Base-by-base conservation (phyloP, 257 asterid genomes). In the Fraxinus anomala region DNA sequence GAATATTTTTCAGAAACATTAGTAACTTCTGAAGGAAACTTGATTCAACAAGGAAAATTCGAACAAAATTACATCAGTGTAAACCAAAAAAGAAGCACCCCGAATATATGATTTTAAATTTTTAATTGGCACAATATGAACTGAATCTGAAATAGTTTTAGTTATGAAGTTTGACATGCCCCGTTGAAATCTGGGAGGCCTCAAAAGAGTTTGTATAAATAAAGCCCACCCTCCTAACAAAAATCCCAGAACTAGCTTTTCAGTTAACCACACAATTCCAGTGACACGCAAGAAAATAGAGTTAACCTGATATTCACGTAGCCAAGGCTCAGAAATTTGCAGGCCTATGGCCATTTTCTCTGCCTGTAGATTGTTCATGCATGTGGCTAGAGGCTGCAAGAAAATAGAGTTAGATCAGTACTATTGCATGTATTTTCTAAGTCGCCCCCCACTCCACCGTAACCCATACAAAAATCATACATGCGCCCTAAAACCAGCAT, bases 251-350 rank as follows among this genome's bases (percentile, higher is more conserved):
- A 40, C 56, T 47, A 47, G 56, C 56, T 47, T 47, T 14, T 47
- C 54, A 13, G 19, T 42, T 42, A 12, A 42, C 54, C 54, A 13
- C 54, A 13, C n/a, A 44, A 44, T 13, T 44, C n/a, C 54, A 13
- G 16, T 13, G 54, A 47, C 56, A 47, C 7, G 2, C 54, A 17
- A 54, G 13, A 26, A 63, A 63, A 3, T 33, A 33, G 36, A 33
- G 36, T 33, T 59, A 72, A 94, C 98, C 98, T 95, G 99, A 87
- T 93, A 95, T 86, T 95, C 99, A 1, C 97, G 98, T 69, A 95
- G 74, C 96, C 96, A 95, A 61, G 97, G 91, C 80, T 95, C 99
- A 0, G 92, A 72, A 69, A 95, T 83, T 84, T 91, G 98, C 85
- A 95, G 81, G 81, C 93, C 86, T 61, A 91, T 87, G 40, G 98